Conservation (phyloP, 2,329 filamentous ascomycete species). For the Lachnellula willkommii region DNA sequence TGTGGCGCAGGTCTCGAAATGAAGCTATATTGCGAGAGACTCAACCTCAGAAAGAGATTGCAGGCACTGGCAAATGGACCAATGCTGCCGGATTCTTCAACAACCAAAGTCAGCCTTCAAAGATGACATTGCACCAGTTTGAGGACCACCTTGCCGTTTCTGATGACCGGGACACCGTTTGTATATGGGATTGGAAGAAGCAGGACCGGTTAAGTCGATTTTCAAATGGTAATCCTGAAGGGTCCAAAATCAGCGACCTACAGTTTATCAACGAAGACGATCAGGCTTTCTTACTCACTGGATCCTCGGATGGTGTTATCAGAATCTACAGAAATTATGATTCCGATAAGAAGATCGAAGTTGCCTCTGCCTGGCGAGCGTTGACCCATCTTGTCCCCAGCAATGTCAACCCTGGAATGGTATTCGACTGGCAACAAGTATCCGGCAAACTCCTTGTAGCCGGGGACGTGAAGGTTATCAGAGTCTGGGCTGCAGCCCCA, state of each 20-base stretch:
- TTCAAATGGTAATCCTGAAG: slow-evolving; percentile 87
- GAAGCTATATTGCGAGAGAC: slow-evolving; percentile 88
- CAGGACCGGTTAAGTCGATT: slow-evolving; percentile 73
- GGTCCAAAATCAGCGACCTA: slow-evolving; percentile 89
- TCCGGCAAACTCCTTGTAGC: slow-evolving; percentile 91
- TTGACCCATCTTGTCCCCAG: slow-evolving; percentile 90
- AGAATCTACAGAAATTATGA: slow-evolving; percentile 94
- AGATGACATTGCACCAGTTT: slow-evolving; percentile 96
- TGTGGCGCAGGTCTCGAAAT: slow-evolving; percentile 90
- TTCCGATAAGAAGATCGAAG: slow-evolving; percentile 65
- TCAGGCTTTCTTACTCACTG: slow-evolving; percentile 88
- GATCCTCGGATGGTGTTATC: slow-evolving; percentile 90
- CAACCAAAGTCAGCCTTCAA: slow-evolving; percentile 82
- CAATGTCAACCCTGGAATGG: slow-evolving; percentile 89
- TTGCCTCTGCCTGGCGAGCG: slow-evolving; percentile 87
- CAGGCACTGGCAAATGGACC: slow-evolving; percentile 82
- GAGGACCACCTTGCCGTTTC: slow-evolving; percentile 92
- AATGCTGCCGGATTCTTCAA: slow-evolving; percentile 77
- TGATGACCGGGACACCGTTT: slow-evolving; percentile 86
- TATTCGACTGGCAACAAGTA: slow-evolving; percentile 99
- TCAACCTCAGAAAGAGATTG: slow-evolving; percentile 85
- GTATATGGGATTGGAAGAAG: slow-evolving; percentile 89
- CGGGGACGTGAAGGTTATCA: slow-evolving; percentile 89
- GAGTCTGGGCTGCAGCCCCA: slow-evolving; percentile 91
- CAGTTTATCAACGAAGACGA: slow-evolving; percentile 99